Percentiles rank a stretch among this genome's conserved stretches.
phyloP scores from a whole-genome alignment of 2,329 filamentous ascomycete genomes.

The Penicillium sp. region DNA sequence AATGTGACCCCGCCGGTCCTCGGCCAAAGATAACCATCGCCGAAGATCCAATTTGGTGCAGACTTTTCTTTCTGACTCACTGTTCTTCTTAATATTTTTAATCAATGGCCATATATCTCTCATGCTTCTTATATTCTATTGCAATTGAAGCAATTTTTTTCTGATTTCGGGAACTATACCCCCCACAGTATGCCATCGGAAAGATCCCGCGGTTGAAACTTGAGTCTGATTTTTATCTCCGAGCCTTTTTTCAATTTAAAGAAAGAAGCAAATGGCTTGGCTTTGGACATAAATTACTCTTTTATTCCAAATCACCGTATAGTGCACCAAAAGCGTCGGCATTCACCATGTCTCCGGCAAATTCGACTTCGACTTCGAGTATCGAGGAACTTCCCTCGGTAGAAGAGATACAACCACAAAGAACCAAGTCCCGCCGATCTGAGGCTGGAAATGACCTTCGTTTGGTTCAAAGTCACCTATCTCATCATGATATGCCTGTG shows the following conservation, averaged over 20 bases:
- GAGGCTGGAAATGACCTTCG: constrained; percentile 28
- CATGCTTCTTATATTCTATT: not conserved
- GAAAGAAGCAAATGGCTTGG: not conserved
- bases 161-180: not conserved
- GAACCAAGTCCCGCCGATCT: constrained; percentile 15
- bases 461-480: constrained; percentile 33
- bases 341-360: constrained; percentile 12
- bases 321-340: not conserved
- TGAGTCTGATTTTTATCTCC: not conserved
- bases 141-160: not conserved
- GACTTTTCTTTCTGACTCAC: constrained; percentile 17
- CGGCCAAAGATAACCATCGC: constrained; percentile 15
- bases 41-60: constrained; percentile 4
- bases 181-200: constrained; percentile 8
- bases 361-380: constrained; percentile 15
- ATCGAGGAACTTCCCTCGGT: constrained; percentile 13
- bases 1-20: constrained; percentile 15
- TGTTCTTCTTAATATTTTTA: not conserved
- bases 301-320: not conserved
- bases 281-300: not conserved
- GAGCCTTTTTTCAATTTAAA: not conserved
- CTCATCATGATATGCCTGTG: constrained; percentile 33
- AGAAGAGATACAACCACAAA: constrained; percentile 10
- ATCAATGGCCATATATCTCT: not conserved
- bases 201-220: constrained; percentile 4